Percentiles rank a stretch among this genome's conserved stretches.
phyloP scores from a whole-genome alignment of 2,329 filamentous ascomycete genomes.

The Monosporascus ibericus region DNA sequence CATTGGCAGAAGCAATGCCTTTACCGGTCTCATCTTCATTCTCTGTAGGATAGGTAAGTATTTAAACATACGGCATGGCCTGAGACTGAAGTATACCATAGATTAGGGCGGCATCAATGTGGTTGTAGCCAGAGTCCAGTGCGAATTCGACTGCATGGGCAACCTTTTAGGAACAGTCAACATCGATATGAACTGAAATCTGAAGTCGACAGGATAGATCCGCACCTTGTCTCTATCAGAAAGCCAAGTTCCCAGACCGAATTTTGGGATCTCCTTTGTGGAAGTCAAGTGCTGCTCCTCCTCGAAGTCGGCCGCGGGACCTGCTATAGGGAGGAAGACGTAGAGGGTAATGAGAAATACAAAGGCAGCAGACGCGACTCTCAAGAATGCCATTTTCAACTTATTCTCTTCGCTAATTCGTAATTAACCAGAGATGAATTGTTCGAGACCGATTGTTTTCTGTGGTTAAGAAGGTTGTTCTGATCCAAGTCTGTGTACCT shows the following conservation, averaged over 20 bases:
- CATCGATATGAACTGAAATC: background rate
- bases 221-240: slow-evolving; percentile 19
- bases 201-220: background rate
- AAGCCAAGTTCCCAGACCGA: slow-evolving; percentile 26
- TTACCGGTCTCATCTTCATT: slow-evolving; percentile 44
- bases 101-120: slow-evolving; percentile 24
- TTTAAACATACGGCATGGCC: background rate
- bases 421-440: background rate
- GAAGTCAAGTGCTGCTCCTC: slow-evolving; percentile 1
- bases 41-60: slow-evolving; percentile 11
- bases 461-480: too few species aligned
- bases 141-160: slow-evolving; percentile 24
- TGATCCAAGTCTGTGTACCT: background rate
- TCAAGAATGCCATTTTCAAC: background rate
- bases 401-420: too few species aligned
- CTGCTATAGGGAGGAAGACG: background rate
- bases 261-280: slow-evolving; percentile 18
- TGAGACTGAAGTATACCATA: slow-evolving; percentile 14
- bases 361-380: background rate
- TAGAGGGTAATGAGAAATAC: background rate
- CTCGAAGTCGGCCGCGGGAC: background rate
- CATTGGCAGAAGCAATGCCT: slow-evolving; percentile 39
- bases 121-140: slow-evolving; percentile 20
- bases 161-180: slow-evolving; percentile 9
- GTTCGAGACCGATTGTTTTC: background rate